Conservation (phyloP, 306 rosid genomes). For the Hippophae rhamnoides region DNA sequence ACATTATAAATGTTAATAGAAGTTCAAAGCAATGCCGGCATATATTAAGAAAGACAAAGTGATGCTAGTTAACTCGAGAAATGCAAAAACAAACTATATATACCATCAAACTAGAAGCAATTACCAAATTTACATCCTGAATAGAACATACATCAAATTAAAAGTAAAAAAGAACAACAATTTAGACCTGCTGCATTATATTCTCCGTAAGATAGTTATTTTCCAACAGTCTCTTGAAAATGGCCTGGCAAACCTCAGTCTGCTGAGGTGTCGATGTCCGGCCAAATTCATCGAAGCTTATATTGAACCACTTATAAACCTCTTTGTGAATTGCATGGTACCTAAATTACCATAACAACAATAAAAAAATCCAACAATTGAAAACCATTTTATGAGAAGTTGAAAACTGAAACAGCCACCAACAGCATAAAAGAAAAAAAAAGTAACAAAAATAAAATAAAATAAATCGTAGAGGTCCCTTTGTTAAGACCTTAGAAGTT, state of each 20-base stretch:
- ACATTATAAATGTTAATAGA: conserved; percentile 12
- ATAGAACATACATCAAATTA: neutral
- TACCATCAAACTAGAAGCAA: no score
- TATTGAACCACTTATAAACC: conserved; percentile 56
- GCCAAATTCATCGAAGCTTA: conserved; percentile 66
- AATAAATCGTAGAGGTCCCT: no score
- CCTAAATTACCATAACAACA: conserved; percentile 20
- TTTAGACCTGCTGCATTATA: conserved; percentile 56
- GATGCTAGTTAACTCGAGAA: no score
- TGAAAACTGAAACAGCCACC: no score
- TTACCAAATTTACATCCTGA: conserved; percentile 2
- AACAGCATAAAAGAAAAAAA: no score
- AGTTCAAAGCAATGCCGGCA: neutral
- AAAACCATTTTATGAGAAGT: no score
- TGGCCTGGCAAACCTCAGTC: conserved; percentile 63
- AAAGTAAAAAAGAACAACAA: conserved; percentile 11
- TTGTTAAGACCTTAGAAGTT: no score
- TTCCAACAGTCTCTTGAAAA: conserved; percentile 45
- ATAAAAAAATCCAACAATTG: neutral
- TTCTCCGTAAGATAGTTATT: conserved; percentile 56
- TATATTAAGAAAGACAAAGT: neutral
- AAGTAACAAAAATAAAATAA: no score
- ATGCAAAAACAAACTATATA: no score
- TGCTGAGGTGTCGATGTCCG: conserved; percentile 64
- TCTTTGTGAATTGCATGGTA: conserved; percentile 56